These are phyloP conservation scores for Pseudocercospora macadamiae DNA, from an alignment of 2,329 filamentous ascomycete species.

Conservation along the genomic window DNA sequence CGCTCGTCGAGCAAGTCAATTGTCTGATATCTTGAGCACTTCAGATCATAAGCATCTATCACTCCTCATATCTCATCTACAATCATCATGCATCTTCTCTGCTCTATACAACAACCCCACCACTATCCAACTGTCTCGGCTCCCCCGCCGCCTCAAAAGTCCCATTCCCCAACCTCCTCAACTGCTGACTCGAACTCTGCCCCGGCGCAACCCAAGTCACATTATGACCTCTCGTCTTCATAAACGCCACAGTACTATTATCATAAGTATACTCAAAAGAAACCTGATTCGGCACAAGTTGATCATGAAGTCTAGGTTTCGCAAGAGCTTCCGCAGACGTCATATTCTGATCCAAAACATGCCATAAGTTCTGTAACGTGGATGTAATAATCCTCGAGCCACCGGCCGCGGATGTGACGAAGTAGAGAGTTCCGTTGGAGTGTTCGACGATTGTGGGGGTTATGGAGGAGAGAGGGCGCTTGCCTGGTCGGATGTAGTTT, in stretches of 20 bases:
- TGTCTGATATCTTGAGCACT: too few species aligned
- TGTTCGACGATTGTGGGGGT: slow-evolving; percentile 76
- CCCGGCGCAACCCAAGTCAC: slow-evolving; percentile 68
- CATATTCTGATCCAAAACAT: slow-evolving; percentile 69
- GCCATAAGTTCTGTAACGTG: slow-evolving; percentile 73
- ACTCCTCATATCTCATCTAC: too few species aligned
- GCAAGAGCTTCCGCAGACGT: slow-evolving; percentile 65
- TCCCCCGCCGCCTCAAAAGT: slow-evolving; percentile 78
- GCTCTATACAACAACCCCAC: slow-evolving; percentile 60
- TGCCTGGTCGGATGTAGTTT: slow-evolving; percentile 80
- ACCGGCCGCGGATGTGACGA: slow-evolving; percentile 74
- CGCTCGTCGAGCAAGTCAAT: too few species aligned
- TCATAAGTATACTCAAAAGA: slow-evolving; percentile 71
- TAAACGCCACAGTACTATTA: slow-evolving; percentile 63
- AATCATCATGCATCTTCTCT: too few species aligned
- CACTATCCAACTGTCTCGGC: slow-evolving; percentile 72
- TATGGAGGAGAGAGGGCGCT: slow-evolving; percentile 82
- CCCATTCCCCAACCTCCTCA: slow-evolving; percentile 64
- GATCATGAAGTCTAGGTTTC: slow-evolving; percentile 75
- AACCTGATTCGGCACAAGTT: slow-evolving; percentile 72
- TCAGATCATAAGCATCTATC: too few species aligned
- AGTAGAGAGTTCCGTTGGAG: slow-evolving; percentile 66
- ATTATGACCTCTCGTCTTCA: slow-evolving; percentile 69
- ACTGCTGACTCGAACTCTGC: slow-evolving; percentile 70
- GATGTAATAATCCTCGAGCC: slow-evolving; percentile 81